Evolutionary conservation across 2,329 filamentous ascomycete genomes (phyloP), one percentile per base, ranked within the genome.

Genomic region (Diplodia sapinea): DNA sequence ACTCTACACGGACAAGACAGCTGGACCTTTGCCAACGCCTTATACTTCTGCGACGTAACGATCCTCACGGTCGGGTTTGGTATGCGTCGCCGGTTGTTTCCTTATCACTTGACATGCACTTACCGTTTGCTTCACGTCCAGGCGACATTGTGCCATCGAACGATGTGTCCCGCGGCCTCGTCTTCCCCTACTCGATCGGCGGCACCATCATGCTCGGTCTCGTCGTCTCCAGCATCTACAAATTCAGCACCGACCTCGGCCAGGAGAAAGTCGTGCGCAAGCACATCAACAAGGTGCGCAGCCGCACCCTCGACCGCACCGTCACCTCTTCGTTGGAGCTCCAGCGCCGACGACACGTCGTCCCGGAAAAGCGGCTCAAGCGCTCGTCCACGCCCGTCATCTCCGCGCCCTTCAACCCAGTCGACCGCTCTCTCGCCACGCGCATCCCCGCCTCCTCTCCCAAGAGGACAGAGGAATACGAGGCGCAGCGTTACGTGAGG

Each of bases 141-240:
- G 59, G 79, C 26, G 88, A 91, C 72, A 80, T 89, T n/a, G 81
- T 82, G n/a, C 80, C 87, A 0, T 79, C 78, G 0, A 86, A 82
- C 7, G 74, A 85, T 17, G 78, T 91, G 0, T 88, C 88, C 0
- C 85, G 90, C 50, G 90, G 88, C 0, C 82, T 97, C 2, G 82
- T 97, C 36, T 89, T 97, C 64, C 94, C 94, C 0, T 97, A 91
- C 72, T 89, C 93, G 0, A 87, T 96, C 0, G 83, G 93, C 7
- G 94, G 94, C 2, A 90, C 95, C 67, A 91, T 96, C 69, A 94
- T 91, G 72, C 84, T 96, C 0, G 93, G 91, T 87, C 83, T 97
- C 29, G 90, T 96, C 66, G 89, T 97, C 29, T 89, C 88, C 23
- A 93, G 90, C 49, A 92, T 96, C 70, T 87, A 91, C 40, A 91